A percentile compares a stretch with the other conserved stretches of the same genome.
Evolutionary conservation across 2,329 filamentous ascomycete genomes (phyloP).

Genomic region (Pezizomycotina sp.): DNA sequence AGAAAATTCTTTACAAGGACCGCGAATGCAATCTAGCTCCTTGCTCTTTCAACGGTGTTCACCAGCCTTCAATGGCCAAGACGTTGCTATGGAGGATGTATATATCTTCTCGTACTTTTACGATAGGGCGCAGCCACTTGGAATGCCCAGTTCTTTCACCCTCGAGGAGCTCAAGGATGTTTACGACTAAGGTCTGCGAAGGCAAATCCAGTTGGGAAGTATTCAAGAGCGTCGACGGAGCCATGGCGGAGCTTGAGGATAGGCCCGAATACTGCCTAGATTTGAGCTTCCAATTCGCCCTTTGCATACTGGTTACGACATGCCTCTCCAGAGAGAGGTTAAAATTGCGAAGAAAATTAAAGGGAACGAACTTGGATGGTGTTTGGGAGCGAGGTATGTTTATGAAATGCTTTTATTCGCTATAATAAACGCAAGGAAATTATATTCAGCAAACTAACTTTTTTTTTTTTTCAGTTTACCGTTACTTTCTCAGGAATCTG

Average conservation of each 20-base stretch:
- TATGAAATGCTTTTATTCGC: slow-evolving; percentile 1
- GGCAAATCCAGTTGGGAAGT: slow-evolving; percentile 54
- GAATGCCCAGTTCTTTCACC: slow-evolving; percentile 97
- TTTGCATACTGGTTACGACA: slow-evolving; percentile 95
- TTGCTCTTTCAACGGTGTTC: slow-evolving; percentile 96
- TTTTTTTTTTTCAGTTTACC: slow-evolving; percentile 48
- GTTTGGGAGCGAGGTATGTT: slow-evolving; percentile 78
- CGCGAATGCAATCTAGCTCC: slow-evolving; percentile 63
- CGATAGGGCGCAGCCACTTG: slow-evolving; percentile 80
- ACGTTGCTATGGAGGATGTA: slow-evolving; percentile 84
- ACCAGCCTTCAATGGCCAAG: slow-evolving; percentile 81
- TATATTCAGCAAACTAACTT: slow-evolving; percentile 25
- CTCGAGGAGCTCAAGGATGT: slow-evolving; percentile 73
- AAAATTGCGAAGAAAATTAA: slow-evolving; percentile 99
- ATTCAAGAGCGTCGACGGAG: slow-evolving; percentile 59
- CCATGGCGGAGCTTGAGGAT: slow-evolving; percentile 60
- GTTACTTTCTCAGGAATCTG: slow-evolving; percentile 56
- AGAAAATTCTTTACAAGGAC: slow-evolving; percentile 82
- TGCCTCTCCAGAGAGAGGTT: slow-evolving; percentile 90
- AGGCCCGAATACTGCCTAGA: slow-evolving; percentile 88
- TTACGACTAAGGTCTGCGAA: slow-evolving; percentile 64
- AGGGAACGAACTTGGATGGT: slow-evolving; percentile 93
- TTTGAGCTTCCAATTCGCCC: slow-evolving; percentile 85
- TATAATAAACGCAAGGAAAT: background rate
- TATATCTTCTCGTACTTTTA: slow-evolving; percentile 98